Percentiles rank a stretch among this genome's conserved stretches.
Conservation (phyloP, 106 monocot genomes). For the Dendrobium huoshanense region DNA sequence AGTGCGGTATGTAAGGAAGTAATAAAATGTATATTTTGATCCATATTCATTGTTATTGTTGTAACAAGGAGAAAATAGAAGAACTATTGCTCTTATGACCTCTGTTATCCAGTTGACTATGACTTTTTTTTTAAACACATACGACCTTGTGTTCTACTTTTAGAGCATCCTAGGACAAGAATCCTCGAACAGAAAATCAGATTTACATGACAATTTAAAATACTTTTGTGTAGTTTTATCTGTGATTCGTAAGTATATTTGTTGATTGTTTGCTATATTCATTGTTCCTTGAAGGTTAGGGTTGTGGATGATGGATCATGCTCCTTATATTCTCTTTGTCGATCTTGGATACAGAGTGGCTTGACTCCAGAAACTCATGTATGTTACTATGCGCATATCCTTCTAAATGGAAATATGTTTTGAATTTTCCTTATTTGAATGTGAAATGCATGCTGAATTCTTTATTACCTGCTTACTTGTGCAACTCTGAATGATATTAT, state of each 20-base stretch:
- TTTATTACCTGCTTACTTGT: not conserved
- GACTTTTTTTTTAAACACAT: not conserved
- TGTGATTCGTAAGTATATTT: not conserved
- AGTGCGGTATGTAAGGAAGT: not conserved
- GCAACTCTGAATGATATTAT: not conserved
- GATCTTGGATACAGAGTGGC: slow-evolving; percentile 66
- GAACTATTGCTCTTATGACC: not conserved
- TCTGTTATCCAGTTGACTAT: not conserved
- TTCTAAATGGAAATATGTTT: not conserved
- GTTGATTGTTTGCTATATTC: slow-evolving; percentile 9
- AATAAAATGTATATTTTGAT: not conserved
- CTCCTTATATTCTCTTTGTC: slow-evolving; percentile 65
- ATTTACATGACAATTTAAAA: not conserved
- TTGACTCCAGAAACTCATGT: slow-evolving; percentile 52
- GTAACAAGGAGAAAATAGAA: not conserved
- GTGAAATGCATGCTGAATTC: not conserved
- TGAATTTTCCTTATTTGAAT: not conserved
- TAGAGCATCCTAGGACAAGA: not conserved
- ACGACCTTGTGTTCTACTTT: not conserved
- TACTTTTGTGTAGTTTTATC: not conserved
- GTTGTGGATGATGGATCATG: slow-evolving; percentile 31
- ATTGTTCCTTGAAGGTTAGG: slow-evolving; percentile 41
- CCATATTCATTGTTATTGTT: not conserved
- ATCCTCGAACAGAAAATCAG: not conserved
- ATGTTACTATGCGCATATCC: not conserved